Evolutionary conservation across 352 stramenopile species (phyloP), one percentile per base, ranked within the genome.

Genomic region (Pythium phragmiticola): DNA sequence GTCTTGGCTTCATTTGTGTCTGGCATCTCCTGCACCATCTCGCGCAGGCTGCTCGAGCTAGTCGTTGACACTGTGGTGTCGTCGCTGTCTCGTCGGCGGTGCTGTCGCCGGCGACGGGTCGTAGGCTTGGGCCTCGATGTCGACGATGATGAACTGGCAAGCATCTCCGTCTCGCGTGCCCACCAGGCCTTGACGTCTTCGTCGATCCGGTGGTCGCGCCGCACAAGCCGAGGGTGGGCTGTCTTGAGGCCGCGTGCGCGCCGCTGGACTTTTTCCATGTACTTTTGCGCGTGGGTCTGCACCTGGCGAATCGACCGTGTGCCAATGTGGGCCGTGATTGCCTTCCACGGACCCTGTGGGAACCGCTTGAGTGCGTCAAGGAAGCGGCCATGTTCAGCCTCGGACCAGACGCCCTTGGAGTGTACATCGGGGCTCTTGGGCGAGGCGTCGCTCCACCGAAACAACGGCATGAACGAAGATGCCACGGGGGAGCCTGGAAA

Each of bases 351-450:
- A 0, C 61, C 61, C 4, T 59, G 49, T 0, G 66, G 66, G 56
- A 59, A 73, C 43, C 57, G 37, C 46, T 73, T 65, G 39, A 73
- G 62, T 7, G 55, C 66, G 3, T 69, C 53, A 9, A 73, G 42
- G 48, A 73, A 73, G 23, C 55, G 53, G 4, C 58, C 49, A 45
- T 73, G 66, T 45, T 73, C 66, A 2, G 69, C 60, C 42, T 69
- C 49, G 13, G 60, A 52, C 66, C 66, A 73, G 23, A 67, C 48
- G 28, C 59, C 59, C 23, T 57, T 64, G 11, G 28, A n/a, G 39
- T 51, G 37, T 3, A 23, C 23, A 39, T 4, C 13, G 53, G 14
- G 21, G n/a, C 43, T 53, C 42, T 13, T 19, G 17, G 56, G 13
- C 19, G 19, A 23, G 9, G 14, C 14, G 14, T 42, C 33, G 56